phyloP scores from a whole-genome alignment of 192 early-diverging fungal species.

The Entomortierella parvispora region DNA sequence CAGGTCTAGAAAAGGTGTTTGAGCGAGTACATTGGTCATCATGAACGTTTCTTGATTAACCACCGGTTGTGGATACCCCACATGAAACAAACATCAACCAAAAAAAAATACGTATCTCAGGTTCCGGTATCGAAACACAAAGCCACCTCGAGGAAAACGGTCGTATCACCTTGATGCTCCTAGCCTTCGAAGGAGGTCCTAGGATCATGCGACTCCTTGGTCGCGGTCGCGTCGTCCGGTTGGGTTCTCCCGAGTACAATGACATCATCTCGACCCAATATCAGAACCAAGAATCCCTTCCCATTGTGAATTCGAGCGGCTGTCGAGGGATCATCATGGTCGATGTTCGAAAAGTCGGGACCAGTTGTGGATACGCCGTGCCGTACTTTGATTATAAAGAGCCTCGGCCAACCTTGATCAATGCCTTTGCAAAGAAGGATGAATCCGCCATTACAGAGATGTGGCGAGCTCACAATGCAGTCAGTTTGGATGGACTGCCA shows the following conservation, averaged over 20 bases:
- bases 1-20: too few relatives aligned
- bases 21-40: too few relatives aligned
- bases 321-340: slow-evolving; percentile 66
- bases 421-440: slow-evolving; percentile 49
- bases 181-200: slow-evolving; percentile 71
- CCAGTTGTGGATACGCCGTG: slow-evolving; percentile 67
- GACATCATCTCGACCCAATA: slow-evolving; percentile 57
- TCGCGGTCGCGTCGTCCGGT: slow-evolving; percentile 59
- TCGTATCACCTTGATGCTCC: slow-evolving; percentile 72
- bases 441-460: slow-evolving; percentile 37
- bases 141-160: slow-evolving; percentile 72
- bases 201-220: slow-evolving; percentile 72
- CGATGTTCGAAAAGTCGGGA: slow-evolving; percentile 62
- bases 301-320: slow-evolving; percentile 37
- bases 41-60: too few relatives aligned
- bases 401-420: slow-evolving; percentile 56
- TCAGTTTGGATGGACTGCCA: slow-evolving; percentile 65
- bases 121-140: slow-evolving; percentile 67
- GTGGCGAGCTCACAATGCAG: slow-evolving; percentile 49
- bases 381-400: slow-evolving; percentile 64
- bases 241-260: slow-evolving; percentile 58
- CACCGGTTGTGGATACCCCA: too few relatives aligned
- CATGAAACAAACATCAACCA: too few relatives aligned
- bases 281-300: slow-evolving; percentile 23
- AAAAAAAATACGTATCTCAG: too few relatives aligned